A percentile compares a stretch with the other conserved stretches of the same genome.
Conservation (phyloP, 2,329 filamentous ascomycete genomes). For the Fusarium nygamai region DNA sequence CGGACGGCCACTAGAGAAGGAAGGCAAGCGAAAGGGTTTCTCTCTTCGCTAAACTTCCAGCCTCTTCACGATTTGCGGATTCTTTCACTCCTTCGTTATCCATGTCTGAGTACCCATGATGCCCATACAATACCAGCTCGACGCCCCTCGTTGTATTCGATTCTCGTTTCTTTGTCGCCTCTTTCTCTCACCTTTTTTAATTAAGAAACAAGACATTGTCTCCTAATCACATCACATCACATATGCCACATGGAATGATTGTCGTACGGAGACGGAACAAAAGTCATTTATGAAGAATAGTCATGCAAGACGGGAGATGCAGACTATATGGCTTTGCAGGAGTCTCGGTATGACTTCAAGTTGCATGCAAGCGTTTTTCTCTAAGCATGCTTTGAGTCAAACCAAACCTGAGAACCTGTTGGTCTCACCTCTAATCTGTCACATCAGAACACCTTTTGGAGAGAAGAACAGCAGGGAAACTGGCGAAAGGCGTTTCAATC, state of each 20-base stretch:
- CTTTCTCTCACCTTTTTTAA: constrained; percentile 53
- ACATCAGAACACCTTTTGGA: constrained; percentile 31
- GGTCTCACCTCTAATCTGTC: constrained; percentile 24
- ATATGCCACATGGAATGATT: constrained; percentile 48
- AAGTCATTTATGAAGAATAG: constrained; percentile 51
- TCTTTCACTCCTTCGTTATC: constrained; percentile 55
- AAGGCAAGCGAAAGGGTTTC: constrained; percentile 99
- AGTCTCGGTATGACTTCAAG: constrained; percentile 29
- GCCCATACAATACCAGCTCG: constrained; percentile 68
- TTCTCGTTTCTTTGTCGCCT: constrained; percentile 52
- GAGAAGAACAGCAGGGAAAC: constrained; percentile 35
- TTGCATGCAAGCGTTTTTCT: constrained; percentile 28
- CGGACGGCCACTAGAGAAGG: constrained; percentile 94
- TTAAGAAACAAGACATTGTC: constrained; percentile 49
- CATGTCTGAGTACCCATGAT: constrained; percentile 68
- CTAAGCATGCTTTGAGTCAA: constrained; percentile 9
- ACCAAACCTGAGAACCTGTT: constrained; percentile 7
- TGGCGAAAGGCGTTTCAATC: constrained; percentile 30
- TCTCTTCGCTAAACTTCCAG: constrained; percentile 81
- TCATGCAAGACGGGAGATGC: constrained; percentile 47
- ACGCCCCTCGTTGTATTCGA: constrained; percentile 62
- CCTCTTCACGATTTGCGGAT: constrained; percentile 36
- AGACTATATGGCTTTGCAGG: constrained; percentile 45
- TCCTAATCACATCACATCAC: constrained; percentile 46
- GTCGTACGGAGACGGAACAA: constrained; percentile 45